Evolutionary conservation across 371 early-diverging fungal species (phyloP).

Genomic region (Mucor mucedo): DNA sequence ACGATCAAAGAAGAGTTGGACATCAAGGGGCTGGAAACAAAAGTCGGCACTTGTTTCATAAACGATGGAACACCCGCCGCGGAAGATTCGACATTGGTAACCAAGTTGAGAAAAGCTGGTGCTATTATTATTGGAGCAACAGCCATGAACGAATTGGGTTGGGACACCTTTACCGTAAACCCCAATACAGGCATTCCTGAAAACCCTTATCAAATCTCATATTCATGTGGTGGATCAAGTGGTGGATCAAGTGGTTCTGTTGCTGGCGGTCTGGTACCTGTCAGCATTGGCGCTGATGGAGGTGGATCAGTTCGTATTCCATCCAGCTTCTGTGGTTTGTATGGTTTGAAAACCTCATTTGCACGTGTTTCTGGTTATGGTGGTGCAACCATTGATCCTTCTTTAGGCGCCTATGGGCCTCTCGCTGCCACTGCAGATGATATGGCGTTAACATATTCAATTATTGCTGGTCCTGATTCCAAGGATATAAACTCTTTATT

Average conservation of each 20-base stretch:
- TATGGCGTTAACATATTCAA: conserved; percentile 63
- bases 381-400: conserved; percentile 50
- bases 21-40: conserved; percentile 58
- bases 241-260: conserved; percentile 72
- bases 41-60: conserved; percentile 65
- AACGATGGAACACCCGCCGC: conserved; percentile 52
- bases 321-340: conserved; percentile 71
- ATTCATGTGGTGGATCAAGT: conserved; percentile 75
- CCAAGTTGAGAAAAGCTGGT: conserved; percentile 57
- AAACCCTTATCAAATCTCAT: conserved; percentile 66
- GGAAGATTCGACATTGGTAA: conserved; percentile 56
- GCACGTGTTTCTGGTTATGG: conserved; percentile 66
- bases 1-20: conserved; percentile 43
- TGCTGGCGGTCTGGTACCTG: conserved; percentile 65
- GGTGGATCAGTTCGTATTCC: conserved; percentile 77
- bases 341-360: conserved; percentile 75
- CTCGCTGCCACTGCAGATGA: conserved; percentile 70
- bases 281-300: conserved; percentile 77
- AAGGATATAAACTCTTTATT: conserved; percentile 29
- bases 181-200: conserved; percentile 64
- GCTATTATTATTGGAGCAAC: conserved; percentile 68
- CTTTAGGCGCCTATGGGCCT: conserved; percentile 66
- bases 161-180: conserved; percentile 60
- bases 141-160: conserved; percentile 70
- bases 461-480: conserved; percentile 67